Percentiles rank a stretch among this genome's conserved stretches.
These are phyloP conservation scores for Holtermanniella nyarrowii DNA, from an alignment of 768 basidiomycete species.

Conservation along the genomic window DNA sequence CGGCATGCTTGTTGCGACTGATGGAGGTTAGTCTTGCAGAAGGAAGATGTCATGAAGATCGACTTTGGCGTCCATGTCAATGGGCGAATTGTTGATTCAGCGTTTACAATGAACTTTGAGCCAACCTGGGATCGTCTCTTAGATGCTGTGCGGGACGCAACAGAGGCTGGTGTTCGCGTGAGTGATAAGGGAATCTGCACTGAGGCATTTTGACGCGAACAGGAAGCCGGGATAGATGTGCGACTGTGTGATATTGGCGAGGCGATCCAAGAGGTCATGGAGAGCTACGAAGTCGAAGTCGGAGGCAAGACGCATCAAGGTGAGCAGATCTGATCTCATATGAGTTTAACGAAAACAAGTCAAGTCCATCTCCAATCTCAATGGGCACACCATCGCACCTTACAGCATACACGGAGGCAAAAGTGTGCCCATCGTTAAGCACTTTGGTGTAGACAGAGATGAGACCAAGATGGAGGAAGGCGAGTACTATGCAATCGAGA, in stretches of 20 bases:
- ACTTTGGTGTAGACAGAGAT: constrained; percentile 50
- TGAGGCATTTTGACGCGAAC: neutral
- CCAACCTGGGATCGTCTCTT: constrained; percentile 80
- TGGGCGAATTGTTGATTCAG: constrained; percentile 90
- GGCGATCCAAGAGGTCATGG: constrained; percentile 95
- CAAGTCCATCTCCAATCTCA: constrained; percentile 85
- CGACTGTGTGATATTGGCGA: constrained; percentile 85
- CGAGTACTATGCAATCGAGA: constrained; percentile 97
- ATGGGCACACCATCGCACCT: constrained; percentile 81
- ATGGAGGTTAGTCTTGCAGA: constrained; percentile 54
- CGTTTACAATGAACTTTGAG: constrained; percentile 81
- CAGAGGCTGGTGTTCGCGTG: constrained; percentile 80
- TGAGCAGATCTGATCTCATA: constrained; percentile 29
- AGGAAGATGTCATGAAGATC: constrained; percentile 85
- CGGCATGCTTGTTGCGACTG: neutral
- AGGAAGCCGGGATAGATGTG: constrained; percentile 96
- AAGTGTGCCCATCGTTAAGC: constrained; percentile 79
- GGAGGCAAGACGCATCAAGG: constrained; percentile 71
- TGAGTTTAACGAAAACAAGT: constrained; percentile 46
- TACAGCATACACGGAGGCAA: constrained; percentile 90
- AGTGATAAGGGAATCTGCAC: constrained; percentile 9
- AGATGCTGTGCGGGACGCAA: constrained; percentile 87
- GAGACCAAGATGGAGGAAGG: constrained; percentile 98
- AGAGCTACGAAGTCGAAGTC: constrained; percentile 94
- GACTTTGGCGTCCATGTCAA: constrained; percentile 96